phyloP scores from a whole-genome alignment of 768 basidiomycete species.

The Pholiota conissans region DNA sequence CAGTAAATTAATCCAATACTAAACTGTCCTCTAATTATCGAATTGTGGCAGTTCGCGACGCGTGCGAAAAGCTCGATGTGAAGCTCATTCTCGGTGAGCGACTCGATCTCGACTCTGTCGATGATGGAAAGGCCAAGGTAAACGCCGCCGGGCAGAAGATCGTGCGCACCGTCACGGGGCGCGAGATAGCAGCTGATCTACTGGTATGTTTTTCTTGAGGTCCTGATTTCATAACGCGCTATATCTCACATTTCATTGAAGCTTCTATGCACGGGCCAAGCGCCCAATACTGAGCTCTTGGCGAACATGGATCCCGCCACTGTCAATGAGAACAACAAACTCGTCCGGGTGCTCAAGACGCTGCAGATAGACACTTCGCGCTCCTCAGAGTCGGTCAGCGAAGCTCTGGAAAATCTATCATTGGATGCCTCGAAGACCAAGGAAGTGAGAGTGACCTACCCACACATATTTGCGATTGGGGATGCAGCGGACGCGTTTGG shows the following conservation, averaged over 20 bases:
- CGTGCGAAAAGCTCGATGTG: conserved; percentile 44
- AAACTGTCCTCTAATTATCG: background rate
- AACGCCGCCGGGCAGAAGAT: conserved; percentile 29
- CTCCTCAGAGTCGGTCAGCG: conserved; percentile 12
- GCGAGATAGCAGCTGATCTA: conserved; percentile 51
- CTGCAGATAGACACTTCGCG: conserved; percentile 43
- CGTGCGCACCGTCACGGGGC: conserved; percentile 49
- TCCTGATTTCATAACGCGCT: background rate
- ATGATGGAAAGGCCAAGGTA: conserved; percentile 22
- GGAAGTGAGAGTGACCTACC: conserved; percentile 28
- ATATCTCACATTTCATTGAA: conserved; percentile 12
- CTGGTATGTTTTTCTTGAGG: conserved; percentile 37
- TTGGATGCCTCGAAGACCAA: conserved; percentile 13
- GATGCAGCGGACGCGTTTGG: conserved; percentile 67
- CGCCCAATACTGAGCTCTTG: conserved; percentile 53
- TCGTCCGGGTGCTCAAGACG: conserved; percentile 47
- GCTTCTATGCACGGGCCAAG: conserved; percentile 65
- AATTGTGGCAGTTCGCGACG: conserved; percentile 30
- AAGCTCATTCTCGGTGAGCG: conserved; percentile 54
- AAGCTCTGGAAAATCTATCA: conserved; percentile 20
- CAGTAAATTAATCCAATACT: conserved; percentile 7
- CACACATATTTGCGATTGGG: conserved; percentile 61
- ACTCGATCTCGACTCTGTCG: conserved; percentile 42
- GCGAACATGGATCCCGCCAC: conserved; percentile 38
- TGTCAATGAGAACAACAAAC: conserved; percentile 36